Conservation (phyloP, 352 stramenopile genomes). For the Pythium rhizo-oryzae region DNA sequence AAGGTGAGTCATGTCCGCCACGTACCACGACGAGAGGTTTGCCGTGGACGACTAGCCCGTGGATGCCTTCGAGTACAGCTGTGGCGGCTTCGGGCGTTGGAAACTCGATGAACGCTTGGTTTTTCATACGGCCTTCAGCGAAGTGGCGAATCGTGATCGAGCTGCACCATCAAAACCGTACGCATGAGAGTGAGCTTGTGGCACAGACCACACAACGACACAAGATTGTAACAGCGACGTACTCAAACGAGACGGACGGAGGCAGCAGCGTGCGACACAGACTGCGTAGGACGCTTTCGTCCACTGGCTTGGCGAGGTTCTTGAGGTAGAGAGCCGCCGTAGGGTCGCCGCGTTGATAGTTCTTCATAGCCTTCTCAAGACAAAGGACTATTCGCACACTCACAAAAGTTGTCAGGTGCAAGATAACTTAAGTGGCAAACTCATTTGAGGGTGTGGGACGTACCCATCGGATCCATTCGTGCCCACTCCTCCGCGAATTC, state of each 20-base stretch:
- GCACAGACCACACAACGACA: too few relatives aligned
- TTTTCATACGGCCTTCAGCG: constrained; percentile 81
- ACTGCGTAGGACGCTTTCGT: constrained; percentile 18
- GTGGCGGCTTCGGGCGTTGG: constrained; percentile 49
- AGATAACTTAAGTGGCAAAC: background rate
- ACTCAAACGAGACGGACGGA: constrained; percentile 28
- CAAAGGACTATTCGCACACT: constrained; percentile 30
- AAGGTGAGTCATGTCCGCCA: background rate
- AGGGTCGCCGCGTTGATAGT: constrained; percentile 57
- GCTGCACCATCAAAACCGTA: constrained; percentile 27
- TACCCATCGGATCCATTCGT: constrained; percentile 15
- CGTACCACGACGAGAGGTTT: constrained; percentile 86
- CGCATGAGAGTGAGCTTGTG: background rate
- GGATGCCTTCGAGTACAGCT: constrained; percentile 51
- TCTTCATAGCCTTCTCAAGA: constrained; percentile 68
- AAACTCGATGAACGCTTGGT: constrained; percentile 84
- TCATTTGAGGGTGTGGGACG: background rate
- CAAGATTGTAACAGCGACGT: constrained; percentile 8
- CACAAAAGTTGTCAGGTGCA: background rate
- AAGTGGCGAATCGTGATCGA: constrained; percentile 68
- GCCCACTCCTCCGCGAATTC: background rate
- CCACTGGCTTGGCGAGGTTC: constrained; percentile 68
- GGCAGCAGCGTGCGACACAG: constrained; percentile 10
- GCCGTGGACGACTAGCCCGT: constrained; percentile 72
- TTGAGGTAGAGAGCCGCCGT: constrained; percentile 79